Evolutionary conservation across 495 filamentous ascomycete genomes (phyloP), one percentile per base, ranked within the genome.

Genomic region (Hypoxylon perforatum): DNA sequence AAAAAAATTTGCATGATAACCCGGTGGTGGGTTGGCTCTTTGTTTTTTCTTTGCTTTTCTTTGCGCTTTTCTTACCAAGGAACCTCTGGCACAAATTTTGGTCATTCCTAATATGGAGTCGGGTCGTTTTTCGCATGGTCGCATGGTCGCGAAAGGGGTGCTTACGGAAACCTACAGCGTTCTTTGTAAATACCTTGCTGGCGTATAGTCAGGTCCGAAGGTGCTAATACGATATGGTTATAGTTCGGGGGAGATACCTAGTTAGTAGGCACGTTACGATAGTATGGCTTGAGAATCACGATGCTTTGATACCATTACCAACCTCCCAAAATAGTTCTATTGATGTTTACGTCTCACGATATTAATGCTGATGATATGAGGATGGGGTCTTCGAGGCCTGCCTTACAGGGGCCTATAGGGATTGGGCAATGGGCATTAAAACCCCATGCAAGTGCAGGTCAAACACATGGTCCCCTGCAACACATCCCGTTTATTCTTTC

Each of bases 401-500:
- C 42, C 6, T 35, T 49, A 23, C 66, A 61, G 56, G 66, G 60
- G 44, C 52, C 1, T 52, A 33, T 10, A 33, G 30, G 30, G 66
- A 61, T 69, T 56, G 49, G 56, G 51, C 61, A 52, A 42, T n/a
- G 35, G 14, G 57, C 49, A 28, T 33, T 4, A 5, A 4, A 42
- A 51, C 39, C 54, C n/a, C 62, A 54, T 54, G 46, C 38, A 47
- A 44, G 57, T 64, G 53, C 23, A 52, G 19, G 53, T 38, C 53
- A 63, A 57, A 59, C 65, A 68, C 49, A 68, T 57, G 19, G 38
- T 15, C 60, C 65, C 65, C 65, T 69, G 65, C 42, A 69, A 59
- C 60, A 44, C 60, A 69, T 69, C 65, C 17, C 56, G 65, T 69
- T 33, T 64, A 63, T 61, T 55, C 53, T 52, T 69, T 17, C 59